Conservation (phyloP, 305 asterid species). For the Fraxinus xanthoxyloides region DNA sequence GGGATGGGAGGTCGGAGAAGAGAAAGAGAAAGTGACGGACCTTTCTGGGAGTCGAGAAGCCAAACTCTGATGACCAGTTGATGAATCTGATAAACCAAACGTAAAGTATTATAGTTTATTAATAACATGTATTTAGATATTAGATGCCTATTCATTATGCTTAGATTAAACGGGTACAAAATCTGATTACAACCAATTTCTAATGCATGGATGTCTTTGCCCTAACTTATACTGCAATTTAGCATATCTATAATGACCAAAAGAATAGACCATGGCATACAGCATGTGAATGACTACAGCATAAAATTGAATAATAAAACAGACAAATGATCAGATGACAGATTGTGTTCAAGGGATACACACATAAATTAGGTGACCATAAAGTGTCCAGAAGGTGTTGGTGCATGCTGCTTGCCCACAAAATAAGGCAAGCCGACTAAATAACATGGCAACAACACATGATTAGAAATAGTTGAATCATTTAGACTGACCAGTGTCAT, state of each 20-base stretch:
- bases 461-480: constrained; percentile 11
- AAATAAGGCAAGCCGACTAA: constrained; percentile 21
- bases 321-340: neutral
- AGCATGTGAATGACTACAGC: neutral
- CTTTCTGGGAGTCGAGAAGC: constrained; percentile 94
- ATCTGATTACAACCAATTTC: constrained; percentile 9
- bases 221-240: neutral
- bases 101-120: constrained; percentile 4
- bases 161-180: neutral
- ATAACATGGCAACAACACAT: constrained; percentile 13
- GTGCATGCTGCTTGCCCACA: constrained; percentile 11
- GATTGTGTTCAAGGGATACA: constrained; percentile 12
- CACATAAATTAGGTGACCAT: neutral
- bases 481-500: constrained; percentile 65
- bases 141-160: constrained; percentile 16
- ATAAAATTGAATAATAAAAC: constrained; percentile 16
- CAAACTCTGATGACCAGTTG: constrained; percentile 60
- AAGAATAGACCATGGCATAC: constrained; percentile 4
- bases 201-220: neutral
- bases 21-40: constrained; percentile 31
- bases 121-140: constrained; percentile 10
- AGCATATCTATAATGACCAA: constrained; percentile 13
- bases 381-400: constrained; percentile 9
- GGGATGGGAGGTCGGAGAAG: neutral
- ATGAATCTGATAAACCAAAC: constrained; percentile 55